Evolutionary conservation across 768 basidiomycete genomes (phyloP).

Genomic region (Hericium rajendrae): DNA sequence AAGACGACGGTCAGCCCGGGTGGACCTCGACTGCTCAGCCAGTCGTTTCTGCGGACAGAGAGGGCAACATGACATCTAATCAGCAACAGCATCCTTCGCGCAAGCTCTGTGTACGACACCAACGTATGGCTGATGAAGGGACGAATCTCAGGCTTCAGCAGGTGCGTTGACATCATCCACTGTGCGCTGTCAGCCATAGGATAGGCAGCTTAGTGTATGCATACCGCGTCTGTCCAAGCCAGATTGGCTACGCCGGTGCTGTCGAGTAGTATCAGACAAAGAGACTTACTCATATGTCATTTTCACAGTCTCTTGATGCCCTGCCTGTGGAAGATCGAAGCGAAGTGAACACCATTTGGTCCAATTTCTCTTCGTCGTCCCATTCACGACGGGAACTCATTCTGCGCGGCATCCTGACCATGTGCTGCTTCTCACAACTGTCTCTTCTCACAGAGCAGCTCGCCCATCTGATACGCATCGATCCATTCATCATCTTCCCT

Average conservation of each 20-base stretch:
- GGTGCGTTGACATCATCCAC: slow-evolving; percentile 34
- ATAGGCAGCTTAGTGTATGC: neutral
- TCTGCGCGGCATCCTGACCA: slow-evolving; percentile 92
- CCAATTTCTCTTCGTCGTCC: slow-evolving; percentile 90
- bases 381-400: slow-evolving; percentile 89
- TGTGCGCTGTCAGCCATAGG: neutral
- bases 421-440: slow-evolving; percentile 98
- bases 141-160: slow-evolving; percentile 87
- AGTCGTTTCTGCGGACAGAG: slow-evolving; percentile 7
- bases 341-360: slow-evolving; percentile 88
- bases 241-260: neutral
- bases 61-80: slow-evolving; percentile 2
- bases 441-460: slow-evolving; percentile 93
- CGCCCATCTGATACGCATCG: slow-evolving; percentile 86
- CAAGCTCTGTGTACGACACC: slow-evolving; percentile 88
- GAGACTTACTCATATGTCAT: neutral
- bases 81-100: slow-evolving; percentile 34
- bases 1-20: neutral
- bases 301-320: slow-evolving; percentile 72
- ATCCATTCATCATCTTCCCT: slow-evolving; percentile 86
- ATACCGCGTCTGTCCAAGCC: neutral
- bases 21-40: neutral
- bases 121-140: slow-evolving; percentile 94
- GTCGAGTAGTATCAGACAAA: neutral
- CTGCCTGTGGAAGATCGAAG: slow-evolving; percentile 80